Percentiles rank a stretch among this genome's conserved stretches.
phyloP scores from a whole-genome alignment of 2,329 filamentous ascomycete species.

The Colletotrichum sansevieriae region DNA sequence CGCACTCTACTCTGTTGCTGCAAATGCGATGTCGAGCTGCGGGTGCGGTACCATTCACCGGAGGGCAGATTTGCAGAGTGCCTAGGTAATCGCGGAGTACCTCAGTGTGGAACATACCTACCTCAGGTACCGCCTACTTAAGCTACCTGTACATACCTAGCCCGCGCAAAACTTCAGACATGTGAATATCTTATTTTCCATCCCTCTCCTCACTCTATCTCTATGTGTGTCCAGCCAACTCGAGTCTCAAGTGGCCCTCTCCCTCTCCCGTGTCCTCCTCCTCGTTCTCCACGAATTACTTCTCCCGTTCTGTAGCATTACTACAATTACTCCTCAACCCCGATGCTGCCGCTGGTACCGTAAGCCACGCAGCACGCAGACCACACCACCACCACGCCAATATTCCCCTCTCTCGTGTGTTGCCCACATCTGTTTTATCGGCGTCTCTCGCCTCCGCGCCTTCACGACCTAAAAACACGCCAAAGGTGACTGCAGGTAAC shows the following conservation, averaged over 20 bases:
- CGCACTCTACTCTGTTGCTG: neutral
- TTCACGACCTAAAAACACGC: slow-evolving; percentile 6
- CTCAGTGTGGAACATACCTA: neutral
- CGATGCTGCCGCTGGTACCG: slow-evolving; percentile 1
- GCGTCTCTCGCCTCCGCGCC: slow-evolving; percentile 9
- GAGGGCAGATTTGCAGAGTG: slow-evolving; percentile 1
- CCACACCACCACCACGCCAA: slow-evolving; percentile 35
- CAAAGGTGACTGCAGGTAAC: slow-evolving; percentile 3
- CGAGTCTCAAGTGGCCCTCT: neutral
- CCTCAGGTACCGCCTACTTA: neutral
- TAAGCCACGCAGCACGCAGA: slow-evolving; percentile 32
- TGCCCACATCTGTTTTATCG: slow-evolving; percentile 31
- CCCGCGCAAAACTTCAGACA: slow-evolving; percentile 16
- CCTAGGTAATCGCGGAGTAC: neutral
- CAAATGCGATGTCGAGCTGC: neutral
- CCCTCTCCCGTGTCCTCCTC: neutral
- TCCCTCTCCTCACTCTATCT: neutral
- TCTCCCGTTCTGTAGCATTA: neutral
- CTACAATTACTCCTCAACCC: neutral
- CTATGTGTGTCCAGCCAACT: no score
- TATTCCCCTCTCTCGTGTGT: slow-evolving; percentile 30
- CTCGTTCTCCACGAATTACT: neutral
- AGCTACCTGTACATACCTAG: slow-evolving; percentile 4
- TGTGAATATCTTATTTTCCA: slow-evolving; percentile 36
- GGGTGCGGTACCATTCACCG: slow-evolving; percentile 7